These are phyloP conservation scores for Pseudopithomyces chartarum DNA, from an alignment of 2,329 filamentous ascomycete genomes.

Conservation along the genomic window DNA sequence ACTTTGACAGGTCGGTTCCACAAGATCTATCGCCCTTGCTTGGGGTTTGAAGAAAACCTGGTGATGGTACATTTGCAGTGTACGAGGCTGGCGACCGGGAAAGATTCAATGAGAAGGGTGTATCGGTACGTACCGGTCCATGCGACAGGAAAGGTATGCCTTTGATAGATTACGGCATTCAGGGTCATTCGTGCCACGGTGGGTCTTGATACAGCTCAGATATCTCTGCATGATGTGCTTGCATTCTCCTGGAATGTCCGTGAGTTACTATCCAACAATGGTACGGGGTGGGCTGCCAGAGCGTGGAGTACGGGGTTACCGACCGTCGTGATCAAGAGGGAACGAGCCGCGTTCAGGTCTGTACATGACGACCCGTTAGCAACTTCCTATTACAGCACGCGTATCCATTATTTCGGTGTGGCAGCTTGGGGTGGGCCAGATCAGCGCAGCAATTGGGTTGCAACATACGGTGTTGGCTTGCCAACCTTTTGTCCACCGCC, in stretches of 20 bases:
- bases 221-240: slow-evolving; percentile 86
- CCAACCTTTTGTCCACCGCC: slow-evolving; percentile 66
- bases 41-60: slow-evolving; percentile 4
- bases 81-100: slow-evolving; percentile 11
- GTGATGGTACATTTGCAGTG: slow-evolving; percentile 12
- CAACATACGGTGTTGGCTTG: slow-evolving; percentile 73
- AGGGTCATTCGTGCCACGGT: slow-evolving; percentile 82
- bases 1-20: slow-evolving; percentile 41
- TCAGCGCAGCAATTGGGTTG: slow-evolving; percentile 7
- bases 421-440: slow-evolving; percentile 7
- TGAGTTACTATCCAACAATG: slow-evolving; percentile 18
- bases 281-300: slow-evolving; percentile 35
- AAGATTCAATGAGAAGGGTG: slow-evolving; percentile 18
- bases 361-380: slow-evolving; percentile 16
- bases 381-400: not conserved
- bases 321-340: slow-evolving; percentile 91
- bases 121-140: slow-evolving; percentile 76
- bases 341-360: slow-evolving; percentile 93
- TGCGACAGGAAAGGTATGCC: slow-evolving; percentile 85
- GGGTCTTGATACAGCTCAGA: slow-evolving; percentile 82
- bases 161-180: slow-evolving; percentile 87
- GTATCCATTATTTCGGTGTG: not conserved
- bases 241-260: slow-evolving; percentile 74
- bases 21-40: slow-evolving; percentile 30
- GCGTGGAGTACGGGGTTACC: slow-evolving; percentile 47